Evolutionary conservation across 2,329 filamentous ascomycete genomes (phyloP).

Genomic region (Xylaria sp.): DNA sequence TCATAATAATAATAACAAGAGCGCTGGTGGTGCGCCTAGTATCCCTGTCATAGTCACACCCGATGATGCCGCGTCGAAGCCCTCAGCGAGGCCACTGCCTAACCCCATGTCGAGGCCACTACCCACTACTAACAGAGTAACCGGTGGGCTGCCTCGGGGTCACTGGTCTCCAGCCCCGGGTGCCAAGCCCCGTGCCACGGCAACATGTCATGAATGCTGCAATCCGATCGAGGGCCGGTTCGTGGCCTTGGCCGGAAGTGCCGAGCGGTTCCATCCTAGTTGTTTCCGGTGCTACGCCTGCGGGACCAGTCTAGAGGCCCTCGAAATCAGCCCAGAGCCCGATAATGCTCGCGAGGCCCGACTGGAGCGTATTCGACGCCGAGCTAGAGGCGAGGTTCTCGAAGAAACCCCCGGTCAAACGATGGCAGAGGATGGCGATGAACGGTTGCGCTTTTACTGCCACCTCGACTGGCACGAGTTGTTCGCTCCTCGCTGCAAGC

Average conservation of each 20-base stretch:
- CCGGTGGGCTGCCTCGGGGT: slow-evolving; percentile 41
- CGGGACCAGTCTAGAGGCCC: slow-evolving; percentile 80
- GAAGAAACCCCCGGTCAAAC: slow-evolving; percentile 59
- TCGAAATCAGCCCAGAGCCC: slow-evolving; percentile 94
- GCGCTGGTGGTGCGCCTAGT: slow-evolving; percentile 18
- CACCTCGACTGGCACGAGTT: slow-evolving; percentile 98
- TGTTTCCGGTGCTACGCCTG: slow-evolving; percentile 91
- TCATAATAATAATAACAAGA: slow-evolving; percentile 4
- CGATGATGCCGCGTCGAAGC: slow-evolving; percentile 34
- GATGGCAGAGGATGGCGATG: slow-evolving; percentile 66
- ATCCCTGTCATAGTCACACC: slow-evolving; percentile 44
- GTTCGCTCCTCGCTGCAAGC: slow-evolving; percentile 88
- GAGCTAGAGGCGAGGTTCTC: slow-evolving; percentile 53
- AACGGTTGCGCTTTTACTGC: slow-evolving; percentile 80
- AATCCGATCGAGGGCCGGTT: slow-evolving; percentile 85
- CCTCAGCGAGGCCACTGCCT: slow-evolving; percentile 43
- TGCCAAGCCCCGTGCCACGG: slow-evolving; percentile 50
- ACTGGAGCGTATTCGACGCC: slow-evolving; percentile 63
- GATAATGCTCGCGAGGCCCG: slow-evolving; percentile 64
- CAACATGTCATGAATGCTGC: slow-evolving; percentile 77
- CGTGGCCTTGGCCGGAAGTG: slow-evolving; percentile 69
- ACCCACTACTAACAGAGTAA: slow-evolving; percentile 31
- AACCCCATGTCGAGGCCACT: slow-evolving; percentile 36
- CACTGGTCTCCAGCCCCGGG: slow-evolving; percentile 56
- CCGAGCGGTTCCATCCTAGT: slow-evolving; percentile 79